Evolutionary conservation across 495 filamentous ascomycete genomes (phyloP).

Genomic region (Hypoxylon perforatum): DNA sequence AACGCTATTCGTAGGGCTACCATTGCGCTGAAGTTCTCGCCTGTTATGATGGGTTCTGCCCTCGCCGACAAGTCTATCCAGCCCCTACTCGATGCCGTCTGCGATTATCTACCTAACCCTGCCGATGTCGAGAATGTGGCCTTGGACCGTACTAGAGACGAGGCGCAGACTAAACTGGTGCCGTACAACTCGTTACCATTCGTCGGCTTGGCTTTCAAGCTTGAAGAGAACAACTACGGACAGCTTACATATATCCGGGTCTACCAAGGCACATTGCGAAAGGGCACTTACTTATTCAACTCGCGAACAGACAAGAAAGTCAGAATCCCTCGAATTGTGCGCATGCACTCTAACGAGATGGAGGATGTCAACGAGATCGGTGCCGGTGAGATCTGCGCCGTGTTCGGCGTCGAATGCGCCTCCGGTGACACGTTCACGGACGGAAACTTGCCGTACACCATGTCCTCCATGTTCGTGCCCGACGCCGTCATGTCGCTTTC

Average conservation of each 20-base stretch:
- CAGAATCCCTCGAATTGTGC: slow-evolving; percentile 95
- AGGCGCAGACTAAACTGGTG: slow-evolving; percentile 84
- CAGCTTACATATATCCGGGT: slow-evolving; percentile 99
- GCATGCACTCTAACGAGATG: slow-evolving; percentile 99
- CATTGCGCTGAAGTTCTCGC: slow-evolving; percentile 88
- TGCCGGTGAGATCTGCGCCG: slow-evolving; percentile 97
- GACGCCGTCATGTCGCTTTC: slow-evolving; percentile 98
- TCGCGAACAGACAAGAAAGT: slow-evolving; percentile 94
- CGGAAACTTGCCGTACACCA: slow-evolving; percentile 89
- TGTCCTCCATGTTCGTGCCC: slow-evolving; percentile 99
- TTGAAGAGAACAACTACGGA: slow-evolving; percentile 98
- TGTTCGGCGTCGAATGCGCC: slow-evolving; percentile 98
- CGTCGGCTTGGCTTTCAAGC: slow-evolving; percentile 97
- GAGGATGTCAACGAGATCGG: slow-evolving; percentile 93
- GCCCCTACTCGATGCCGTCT: slow-evolving; percentile 96
- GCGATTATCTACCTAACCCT: slow-evolving; percentile 96
- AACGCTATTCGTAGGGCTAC: slow-evolving; percentile 91
- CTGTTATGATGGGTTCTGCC: slow-evolving; percentile 96
- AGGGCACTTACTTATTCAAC: slow-evolving; percentile 91
- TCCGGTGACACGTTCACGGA: slow-evolving; percentile 99
- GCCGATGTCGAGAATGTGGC: slow-evolving; percentile 89
- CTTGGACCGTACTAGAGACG: slow-evolving; percentile 81
- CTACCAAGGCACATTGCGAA: slow-evolving; percentile 92
- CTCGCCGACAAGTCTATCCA: slow-evolving; percentile 95
- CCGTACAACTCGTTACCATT: slow-evolving; percentile 94